A percentile compares a stretch with the other conserved stretches of the same genome.
These are phyloP conservation scores for Phellopilus nigrolimitatus DNA, from an alignment of 1,284 basidiomycete species.

Conservation along the genomic window DNA sequence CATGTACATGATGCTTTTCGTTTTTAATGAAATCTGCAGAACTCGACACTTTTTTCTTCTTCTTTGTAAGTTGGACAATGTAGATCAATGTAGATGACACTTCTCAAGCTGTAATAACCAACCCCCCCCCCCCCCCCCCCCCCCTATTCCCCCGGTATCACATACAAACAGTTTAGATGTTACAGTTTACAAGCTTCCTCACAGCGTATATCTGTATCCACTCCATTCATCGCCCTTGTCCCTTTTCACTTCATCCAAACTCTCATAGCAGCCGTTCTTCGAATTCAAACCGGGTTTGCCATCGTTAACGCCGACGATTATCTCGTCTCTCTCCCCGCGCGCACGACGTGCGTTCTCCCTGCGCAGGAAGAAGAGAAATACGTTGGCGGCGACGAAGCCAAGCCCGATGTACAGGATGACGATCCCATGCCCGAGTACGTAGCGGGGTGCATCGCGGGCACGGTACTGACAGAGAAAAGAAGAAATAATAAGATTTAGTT, in stretches of 20 bases:
- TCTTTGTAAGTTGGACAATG: no score
- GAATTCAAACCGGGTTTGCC: slow-evolving; percentile 5
- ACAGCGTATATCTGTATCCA: slow-evolving; percentile 26
- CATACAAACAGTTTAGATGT: not conserved
- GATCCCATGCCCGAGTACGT: slow-evolving; percentile 62
- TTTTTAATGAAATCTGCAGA: no score
- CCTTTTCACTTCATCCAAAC: slow-evolving; percentile 24
- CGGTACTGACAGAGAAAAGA: slow-evolving; percentile 47
- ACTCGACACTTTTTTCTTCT: no score
- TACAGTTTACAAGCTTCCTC: slow-evolving; percentile 19
- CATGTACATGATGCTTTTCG: no score
- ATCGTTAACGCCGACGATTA: slow-evolving; percentile 44
- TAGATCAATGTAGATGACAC: no score
- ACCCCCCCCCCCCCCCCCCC: no score
- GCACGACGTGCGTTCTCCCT: slow-evolving; percentile 60
- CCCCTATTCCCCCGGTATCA: not conserved
- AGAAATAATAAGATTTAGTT: slow-evolving; percentile 7
- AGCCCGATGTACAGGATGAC: slow-evolving; percentile 68
- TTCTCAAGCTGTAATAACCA: no score
- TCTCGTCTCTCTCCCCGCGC: slow-evolving; percentile 61
- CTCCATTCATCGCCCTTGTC: slow-evolving; percentile 26
- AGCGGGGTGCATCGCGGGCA: slow-evolving; percentile 61
- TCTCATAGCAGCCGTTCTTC: slow-evolving; percentile 16
- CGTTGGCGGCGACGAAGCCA: slow-evolving; percentile 50
- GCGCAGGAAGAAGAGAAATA: slow-evolving; percentile 44